Base-by-base conservation (phyloP, 2,329 filamentous ascomycete species). In the Hypoxylon sp. region DNA sequence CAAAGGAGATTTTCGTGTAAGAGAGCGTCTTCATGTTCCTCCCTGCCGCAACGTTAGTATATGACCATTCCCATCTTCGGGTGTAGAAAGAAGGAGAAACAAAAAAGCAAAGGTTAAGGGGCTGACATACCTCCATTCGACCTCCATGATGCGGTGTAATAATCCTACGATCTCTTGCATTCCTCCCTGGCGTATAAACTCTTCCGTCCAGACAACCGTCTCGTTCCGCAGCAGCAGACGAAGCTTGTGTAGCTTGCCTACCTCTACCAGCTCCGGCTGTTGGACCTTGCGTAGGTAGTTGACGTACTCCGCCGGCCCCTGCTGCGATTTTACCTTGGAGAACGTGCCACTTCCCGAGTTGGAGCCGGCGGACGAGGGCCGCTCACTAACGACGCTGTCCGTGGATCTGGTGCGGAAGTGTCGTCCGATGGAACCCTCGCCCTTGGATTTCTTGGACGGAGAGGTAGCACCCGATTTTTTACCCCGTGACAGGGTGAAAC, bases 211-310 rank as follows among this genome's bases (percentile, higher is more conserved):
- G 10, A 89, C 86, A 4, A 99, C 92, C 0, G 94, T 96, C 78
- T 99, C 95, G 70, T 98, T 98, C 15, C 95, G 87, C 49, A 99
- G 81, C 48, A 98, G 78, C 17, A 97, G 82, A 11, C 94, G 87
- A 41, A 99, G 82, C 76, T 98, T 98, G 77, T 98, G 95, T 29
- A 99, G 78, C 72, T 95, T 94, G 40, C 93, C 92, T n/a, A 98
- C 91, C 73, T 98, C 94, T 8, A 97, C 88, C 33, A 87, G 79
- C 68, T 95, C 86, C 0, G 92, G 92, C 75, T 91, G 89, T 65
- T 88, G 88, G 1, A 90, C 88, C 74, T 92, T 93, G 68, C 85
- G 84, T 66, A 97, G 78, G 72, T 97, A 97, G 18, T 85, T 81
- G 31, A 98, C 92, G 75, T 96, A 97, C 70, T 97, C 92, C 37